Percentiles rank a stretch among this genome's conserved stretches.
phyloP scores from a whole-genome alignment of 2,329 filamentous ascomycete species.

The Claviceps paspali region DNA sequence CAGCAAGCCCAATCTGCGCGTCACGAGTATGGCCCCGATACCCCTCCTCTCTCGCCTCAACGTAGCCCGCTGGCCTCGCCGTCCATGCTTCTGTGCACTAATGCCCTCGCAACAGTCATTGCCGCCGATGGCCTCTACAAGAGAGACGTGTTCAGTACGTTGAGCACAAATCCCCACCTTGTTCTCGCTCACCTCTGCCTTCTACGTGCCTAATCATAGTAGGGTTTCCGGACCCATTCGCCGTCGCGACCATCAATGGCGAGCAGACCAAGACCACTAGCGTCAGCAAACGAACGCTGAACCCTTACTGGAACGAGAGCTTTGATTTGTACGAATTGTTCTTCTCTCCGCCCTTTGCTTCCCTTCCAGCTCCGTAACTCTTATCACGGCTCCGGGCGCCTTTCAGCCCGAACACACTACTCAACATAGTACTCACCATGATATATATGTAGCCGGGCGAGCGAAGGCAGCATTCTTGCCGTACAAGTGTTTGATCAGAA shows the following conservation, averaged over 20 bases:
- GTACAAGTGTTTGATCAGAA: constrained; percentile 99
- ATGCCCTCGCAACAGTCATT: constrained; percentile 55
- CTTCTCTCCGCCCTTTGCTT: constrained; percentile 1
- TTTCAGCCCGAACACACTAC: too few species aligned
- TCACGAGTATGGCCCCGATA: constrained; percentile 58
- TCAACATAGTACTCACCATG: not conserved
- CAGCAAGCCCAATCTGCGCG: constrained; percentile 74
- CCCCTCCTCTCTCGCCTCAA: constrained; percentile 10
- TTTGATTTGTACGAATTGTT: constrained; percentile 73
- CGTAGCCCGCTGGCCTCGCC: not conserved
- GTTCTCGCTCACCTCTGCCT: not conserved
- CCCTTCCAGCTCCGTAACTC: not conserved
- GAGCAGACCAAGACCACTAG: constrained; percentile 97
- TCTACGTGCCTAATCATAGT: constrained; percentile 14
- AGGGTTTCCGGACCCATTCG: constrained; percentile 97
- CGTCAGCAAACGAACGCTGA: constrained; percentile 92
- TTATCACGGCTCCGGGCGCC: not conserved
- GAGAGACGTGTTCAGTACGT: constrained; percentile 95
- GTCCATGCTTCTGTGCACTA: constrained; percentile 13
- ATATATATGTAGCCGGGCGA: constrained; percentile 51
- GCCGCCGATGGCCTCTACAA: constrained; percentile 97
- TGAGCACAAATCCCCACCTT: not conserved
- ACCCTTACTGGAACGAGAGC: constrained; percentile 99
- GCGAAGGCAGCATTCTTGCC: constrained; percentile 89
- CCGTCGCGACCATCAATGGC: constrained; percentile 90